Percentiles rank a stretch among this genome's conserved stretches.
Evolutionary conservation across 306 rosid genomes (phyloP).

Genomic region (Casuarina cunninghamiana): DNA sequence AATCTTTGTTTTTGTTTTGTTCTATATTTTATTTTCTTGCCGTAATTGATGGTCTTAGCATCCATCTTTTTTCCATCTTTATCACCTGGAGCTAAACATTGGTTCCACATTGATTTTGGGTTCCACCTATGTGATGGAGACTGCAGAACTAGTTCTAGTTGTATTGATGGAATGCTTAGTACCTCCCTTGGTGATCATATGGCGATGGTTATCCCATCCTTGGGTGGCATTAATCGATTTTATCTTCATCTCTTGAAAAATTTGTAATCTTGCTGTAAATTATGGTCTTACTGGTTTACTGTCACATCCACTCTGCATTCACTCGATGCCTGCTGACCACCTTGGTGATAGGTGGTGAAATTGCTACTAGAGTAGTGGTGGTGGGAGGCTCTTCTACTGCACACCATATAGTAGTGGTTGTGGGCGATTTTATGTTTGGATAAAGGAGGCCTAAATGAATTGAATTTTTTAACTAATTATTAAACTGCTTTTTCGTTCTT

Average conservation of each 20-base stretch:
- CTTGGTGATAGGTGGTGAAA: background rate
- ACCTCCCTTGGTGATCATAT: background rate
- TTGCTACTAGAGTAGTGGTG: background rate
- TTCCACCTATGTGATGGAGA: background rate
- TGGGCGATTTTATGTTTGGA: background rate
- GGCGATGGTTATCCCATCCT: background rate
- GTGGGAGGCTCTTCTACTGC: background rate
- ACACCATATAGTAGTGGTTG: background rate
- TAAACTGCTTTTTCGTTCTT: background rate
- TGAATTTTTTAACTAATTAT: background rate
- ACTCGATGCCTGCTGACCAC: background rate
- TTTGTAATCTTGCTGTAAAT: background rate
- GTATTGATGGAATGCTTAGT: background rate
- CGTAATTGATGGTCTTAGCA: background rate
- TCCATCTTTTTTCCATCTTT: background rate
- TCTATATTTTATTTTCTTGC: background rate
- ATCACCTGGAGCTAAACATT: background rate
- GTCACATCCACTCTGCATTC: background rate
- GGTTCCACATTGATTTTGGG: background rate
- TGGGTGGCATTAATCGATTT: background rate
- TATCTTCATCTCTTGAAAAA: background rate
- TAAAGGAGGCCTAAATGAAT: background rate
- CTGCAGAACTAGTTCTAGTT: background rate
- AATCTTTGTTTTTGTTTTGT: background rate
- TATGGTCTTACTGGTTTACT: background rate